Evolutionary conservation across 192 early-diverging fungal genomes (phyloP).

Genomic region (Cladochytrium replicatum): DNA sequence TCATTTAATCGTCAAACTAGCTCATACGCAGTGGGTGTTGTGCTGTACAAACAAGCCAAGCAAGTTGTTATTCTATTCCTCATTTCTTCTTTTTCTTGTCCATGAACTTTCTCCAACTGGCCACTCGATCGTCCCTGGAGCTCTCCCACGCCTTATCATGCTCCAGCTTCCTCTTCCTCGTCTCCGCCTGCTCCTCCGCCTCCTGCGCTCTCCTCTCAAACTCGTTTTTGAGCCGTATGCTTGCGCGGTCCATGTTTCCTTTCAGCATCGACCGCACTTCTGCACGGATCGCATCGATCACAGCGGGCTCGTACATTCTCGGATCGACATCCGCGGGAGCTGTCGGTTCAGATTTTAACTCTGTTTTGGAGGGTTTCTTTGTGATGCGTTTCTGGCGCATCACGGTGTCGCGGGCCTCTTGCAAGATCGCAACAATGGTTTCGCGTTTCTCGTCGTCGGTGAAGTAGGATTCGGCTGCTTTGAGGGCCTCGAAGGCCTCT

Average conservation of each 20-base stretch:
- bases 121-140: conserved; percentile 33
- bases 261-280: conserved; percentile 24
- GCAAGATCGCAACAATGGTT: conserved; percentile 22
- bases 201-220: conserved; percentile 17
- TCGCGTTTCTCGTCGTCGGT: conserved; percentile 33
- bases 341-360: no score
- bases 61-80: no score
- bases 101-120: conserved; percentile 38
- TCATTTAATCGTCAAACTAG: no score
- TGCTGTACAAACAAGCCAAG: no score
- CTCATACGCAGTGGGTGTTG: no score
- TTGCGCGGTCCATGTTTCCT: conserved; percentile 22
- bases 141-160: conserved; percentile 40
- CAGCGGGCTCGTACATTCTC: background rate
- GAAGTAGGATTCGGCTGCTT: conserved; percentile 39
- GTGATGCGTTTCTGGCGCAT: conserved; percentile 13
- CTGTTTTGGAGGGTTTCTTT: no score
- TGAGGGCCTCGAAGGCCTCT: conserved; percentile 43
- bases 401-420: conserved; percentile 30
- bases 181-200: conserved; percentile 30
- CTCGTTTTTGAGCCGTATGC: conserved; percentile 5
- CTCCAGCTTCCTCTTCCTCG: conserved; percentile 33
- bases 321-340: no score
- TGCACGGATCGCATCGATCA: conserved; percentile 21
- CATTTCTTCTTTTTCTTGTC: conserved; percentile 23